Conservation (phyloP, 139 green algal species). For the Chlamydomonas eustigma region DNA sequence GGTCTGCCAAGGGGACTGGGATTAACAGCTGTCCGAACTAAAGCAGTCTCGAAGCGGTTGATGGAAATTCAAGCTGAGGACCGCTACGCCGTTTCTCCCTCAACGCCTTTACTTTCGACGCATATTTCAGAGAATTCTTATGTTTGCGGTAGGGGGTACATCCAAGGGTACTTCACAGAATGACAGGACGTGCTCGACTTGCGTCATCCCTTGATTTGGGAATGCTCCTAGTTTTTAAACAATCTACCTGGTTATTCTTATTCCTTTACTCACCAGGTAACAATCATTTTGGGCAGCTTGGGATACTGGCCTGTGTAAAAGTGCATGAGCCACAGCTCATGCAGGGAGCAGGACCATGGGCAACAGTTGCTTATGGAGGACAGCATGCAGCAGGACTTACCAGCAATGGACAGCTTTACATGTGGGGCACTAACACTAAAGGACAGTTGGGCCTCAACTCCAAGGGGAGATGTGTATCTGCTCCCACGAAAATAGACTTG, state of each 20-base stretch:
- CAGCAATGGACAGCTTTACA: conserved; percentile 65
- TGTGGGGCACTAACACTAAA: conserved; percentile 66
- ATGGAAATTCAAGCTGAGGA: conserved; percentile 14
- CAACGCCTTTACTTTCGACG: conserved; percentile 65
- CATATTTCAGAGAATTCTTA: conserved; percentile 73
- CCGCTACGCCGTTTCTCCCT: conserved; percentile 52
- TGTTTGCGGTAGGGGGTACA: conserved; percentile 79
- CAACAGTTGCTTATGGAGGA: conserved; percentile 62
- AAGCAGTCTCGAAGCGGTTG: not conserved
- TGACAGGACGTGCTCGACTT: too few relatives aligned
- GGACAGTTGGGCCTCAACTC: not conserved
- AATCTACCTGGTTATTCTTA: not conserved
- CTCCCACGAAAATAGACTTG: not conserved
- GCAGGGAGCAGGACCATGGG: conserved; percentile 57
- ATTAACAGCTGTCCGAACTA: not conserved
- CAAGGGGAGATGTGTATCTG: not conserved
- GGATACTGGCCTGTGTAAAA: not conserved
- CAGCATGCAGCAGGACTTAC: conserved; percentile 64
- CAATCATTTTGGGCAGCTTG: conserved; percentile 22
- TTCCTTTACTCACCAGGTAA: conserved; percentile 22
- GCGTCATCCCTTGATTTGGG: too few relatives aligned
- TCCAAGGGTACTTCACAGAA: too few relatives aligned
- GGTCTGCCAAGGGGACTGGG: too few relatives aligned
- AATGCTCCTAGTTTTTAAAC: too few relatives aligned
- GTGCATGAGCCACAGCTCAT: conserved; percentile 40